A percentile compares a stretch with the other conserved stretches of the same genome.
These are phyloP conservation scores for Deinandra increscens DNA, from an alignment of 129 eudicot genomes.

Conservation along the genomic window DNA sequence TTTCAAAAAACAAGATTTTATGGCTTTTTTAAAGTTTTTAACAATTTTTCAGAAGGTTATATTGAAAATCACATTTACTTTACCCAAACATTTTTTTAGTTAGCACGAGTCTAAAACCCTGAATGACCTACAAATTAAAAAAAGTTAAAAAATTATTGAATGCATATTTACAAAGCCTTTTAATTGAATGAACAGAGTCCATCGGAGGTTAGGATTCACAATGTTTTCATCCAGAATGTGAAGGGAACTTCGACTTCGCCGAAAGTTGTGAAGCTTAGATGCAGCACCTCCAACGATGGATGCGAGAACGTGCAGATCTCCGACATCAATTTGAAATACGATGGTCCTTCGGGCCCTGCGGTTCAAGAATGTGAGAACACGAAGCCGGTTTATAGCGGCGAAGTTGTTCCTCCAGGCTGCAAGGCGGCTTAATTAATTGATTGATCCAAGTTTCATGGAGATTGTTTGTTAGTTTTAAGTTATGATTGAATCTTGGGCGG, in stretches of 20 bases:
- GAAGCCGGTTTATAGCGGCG: conserved; percentile 43
- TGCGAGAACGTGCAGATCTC: conserved; percentile 50
- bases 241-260: conserved; percentile 38
- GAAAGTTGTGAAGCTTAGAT: conserved; percentile 42
- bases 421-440: neutral
- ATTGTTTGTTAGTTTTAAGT: neutral
- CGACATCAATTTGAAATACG: conserved; percentile 45
- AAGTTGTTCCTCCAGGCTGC: conserved; percentile 38
- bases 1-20: no score
- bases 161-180: no score
- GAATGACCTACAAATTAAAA: no score
- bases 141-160: no score
- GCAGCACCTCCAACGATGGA: conserved; percentile 48
- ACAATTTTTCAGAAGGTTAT: no score
- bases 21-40: no score
- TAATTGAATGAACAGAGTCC: conserved; percentile 33
- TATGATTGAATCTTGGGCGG: neutral
- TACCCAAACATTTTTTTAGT: no score
- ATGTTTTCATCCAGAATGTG: conserved; percentile 47
- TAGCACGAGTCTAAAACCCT: no score
- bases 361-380: conserved; percentile 42
- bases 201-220: conserved; percentile 51
- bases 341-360: conserved; percentile 38
- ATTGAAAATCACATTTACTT: no score
- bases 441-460: neutral